Conservation (phyloP, 345 rosid genomes). For the Salix purpurea region DNA sequence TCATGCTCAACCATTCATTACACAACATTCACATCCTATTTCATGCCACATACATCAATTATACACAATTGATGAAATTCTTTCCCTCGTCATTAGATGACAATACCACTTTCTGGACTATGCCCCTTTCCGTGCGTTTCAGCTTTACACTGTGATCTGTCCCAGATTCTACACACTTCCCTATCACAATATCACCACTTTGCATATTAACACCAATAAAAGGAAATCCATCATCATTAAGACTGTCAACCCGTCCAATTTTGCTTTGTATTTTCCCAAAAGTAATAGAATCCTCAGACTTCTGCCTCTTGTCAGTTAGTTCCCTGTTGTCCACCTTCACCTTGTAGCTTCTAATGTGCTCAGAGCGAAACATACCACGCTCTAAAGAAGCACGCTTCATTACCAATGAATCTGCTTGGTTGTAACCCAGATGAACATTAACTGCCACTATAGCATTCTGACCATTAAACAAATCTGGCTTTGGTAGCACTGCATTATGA, state of each 20-base stretch:
- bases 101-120: too few species aligned
- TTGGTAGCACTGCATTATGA: constrained; percentile 35
- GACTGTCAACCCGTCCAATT: too few species aligned
- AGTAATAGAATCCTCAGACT: constrained; percentile 49
- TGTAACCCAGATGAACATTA: constrained; percentile 86
- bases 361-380: constrained; percentile 88
- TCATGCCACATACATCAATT: too few species aligned
- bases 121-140: constrained; percentile 82
- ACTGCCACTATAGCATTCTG: constrained; percentile 95
- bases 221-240: too few species aligned
- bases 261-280: too few species aligned
- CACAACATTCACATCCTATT: too few species aligned
- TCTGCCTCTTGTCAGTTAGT: constrained; percentile 47
- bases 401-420: constrained; percentile 89
- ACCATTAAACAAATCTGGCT: constrained; percentile 57
- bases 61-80: too few species aligned
- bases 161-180: constrained; percentile 74
- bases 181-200: constrained; percentile 27
- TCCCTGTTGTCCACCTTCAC: constrained; percentile 83
- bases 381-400: constrained; percentile 89
- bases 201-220: too few species aligned
- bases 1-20: too few species aligned
- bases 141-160: constrained; percentile 74
- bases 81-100: too few species aligned
- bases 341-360: constrained; percentile 82